Conservation (phyloP, 164 flowering plant genomes). For the Sedum album region DNA sequence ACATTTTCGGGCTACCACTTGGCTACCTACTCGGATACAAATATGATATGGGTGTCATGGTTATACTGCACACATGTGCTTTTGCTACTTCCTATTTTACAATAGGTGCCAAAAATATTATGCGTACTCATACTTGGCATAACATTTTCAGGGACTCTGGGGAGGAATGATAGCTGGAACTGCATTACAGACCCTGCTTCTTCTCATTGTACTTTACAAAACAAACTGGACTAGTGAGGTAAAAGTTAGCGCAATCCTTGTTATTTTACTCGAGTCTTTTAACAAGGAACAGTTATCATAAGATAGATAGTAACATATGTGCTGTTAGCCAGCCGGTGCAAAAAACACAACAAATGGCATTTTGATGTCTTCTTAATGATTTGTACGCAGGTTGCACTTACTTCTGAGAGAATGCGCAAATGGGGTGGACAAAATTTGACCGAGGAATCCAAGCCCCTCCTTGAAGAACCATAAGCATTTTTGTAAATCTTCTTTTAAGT, state of each 20-base stretch:
- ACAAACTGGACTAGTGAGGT: constrained; percentile 57
- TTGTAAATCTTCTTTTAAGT: too few species aligned
- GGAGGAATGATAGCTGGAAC: constrained; percentile 47
- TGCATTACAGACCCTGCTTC: too few species aligned
- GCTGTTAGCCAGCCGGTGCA: too few species aligned
- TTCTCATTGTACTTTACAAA: constrained; percentile 30
- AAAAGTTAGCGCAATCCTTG: too few species aligned
- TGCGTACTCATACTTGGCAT: background rate
- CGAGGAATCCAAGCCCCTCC: too few species aligned
- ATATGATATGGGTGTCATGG: constrained; percentile 35
- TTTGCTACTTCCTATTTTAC: background rate
- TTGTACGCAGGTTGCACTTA: constrained; percentile 35
- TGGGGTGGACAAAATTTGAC: constrained; percentile 41
- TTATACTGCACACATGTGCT: too few species aligned
- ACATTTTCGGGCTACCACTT: too few species aligned
- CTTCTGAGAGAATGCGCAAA: constrained; percentile 35
- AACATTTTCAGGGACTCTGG: constrained; percentile 40
- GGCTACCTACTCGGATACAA: constrained; percentile 40
- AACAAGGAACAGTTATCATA: too few species aligned
- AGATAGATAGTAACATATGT: too few species aligned
- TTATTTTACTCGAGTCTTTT: too few species aligned
- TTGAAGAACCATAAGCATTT: too few species aligned
- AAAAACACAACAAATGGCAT: too few species aligned
- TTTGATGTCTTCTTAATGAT: background rate
- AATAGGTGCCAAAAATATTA: constrained; percentile 3